Percentiles rank a stretch among this genome's conserved stretches.
Conservation (phyloP, 2,329 filamentous ascomycete species). For the Xylaria sp. region DNA sequence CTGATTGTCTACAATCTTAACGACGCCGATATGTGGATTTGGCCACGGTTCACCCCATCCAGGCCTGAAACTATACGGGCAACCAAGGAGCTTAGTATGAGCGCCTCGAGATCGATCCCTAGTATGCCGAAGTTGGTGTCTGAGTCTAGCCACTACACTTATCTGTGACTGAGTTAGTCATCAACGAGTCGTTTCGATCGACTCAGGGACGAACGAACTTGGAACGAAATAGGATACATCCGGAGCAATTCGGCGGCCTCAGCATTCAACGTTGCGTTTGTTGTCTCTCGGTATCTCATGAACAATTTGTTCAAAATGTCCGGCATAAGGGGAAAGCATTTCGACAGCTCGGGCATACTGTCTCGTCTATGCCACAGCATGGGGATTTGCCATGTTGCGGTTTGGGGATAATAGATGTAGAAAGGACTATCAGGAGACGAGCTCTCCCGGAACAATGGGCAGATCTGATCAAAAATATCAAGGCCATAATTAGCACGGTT, state of each 20-base stretch:
- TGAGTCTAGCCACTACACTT: not conserved
- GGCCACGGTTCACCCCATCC: not conserved
- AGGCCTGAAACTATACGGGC: not conserved
- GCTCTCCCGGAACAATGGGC: not conserved
- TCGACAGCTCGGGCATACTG: not conserved
- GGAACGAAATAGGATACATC: not conserved
- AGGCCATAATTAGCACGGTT: not conserved
- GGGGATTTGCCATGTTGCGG: not conserved
- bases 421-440: no score
- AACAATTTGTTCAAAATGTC: not conserved
- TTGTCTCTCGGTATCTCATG: not conserved
- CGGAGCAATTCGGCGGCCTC: not conserved
- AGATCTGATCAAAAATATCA: not conserved
- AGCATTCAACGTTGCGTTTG: not conserved
- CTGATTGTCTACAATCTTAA: not conserved
- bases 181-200: not conserved
- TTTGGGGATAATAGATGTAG: not conserved
- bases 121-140: no score
- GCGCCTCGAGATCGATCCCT: not conserved
- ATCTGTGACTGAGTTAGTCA: not conserved
- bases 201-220: slow-evolving; percentile 7
- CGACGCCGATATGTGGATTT: not conserved
- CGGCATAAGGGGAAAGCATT: not conserved
- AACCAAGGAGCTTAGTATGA: no score
- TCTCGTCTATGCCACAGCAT: not conserved